Evolutionary conservation across 1,139 yeast genomes (phyloP).

Genomic region (Pichia norvegensis): DNA sequence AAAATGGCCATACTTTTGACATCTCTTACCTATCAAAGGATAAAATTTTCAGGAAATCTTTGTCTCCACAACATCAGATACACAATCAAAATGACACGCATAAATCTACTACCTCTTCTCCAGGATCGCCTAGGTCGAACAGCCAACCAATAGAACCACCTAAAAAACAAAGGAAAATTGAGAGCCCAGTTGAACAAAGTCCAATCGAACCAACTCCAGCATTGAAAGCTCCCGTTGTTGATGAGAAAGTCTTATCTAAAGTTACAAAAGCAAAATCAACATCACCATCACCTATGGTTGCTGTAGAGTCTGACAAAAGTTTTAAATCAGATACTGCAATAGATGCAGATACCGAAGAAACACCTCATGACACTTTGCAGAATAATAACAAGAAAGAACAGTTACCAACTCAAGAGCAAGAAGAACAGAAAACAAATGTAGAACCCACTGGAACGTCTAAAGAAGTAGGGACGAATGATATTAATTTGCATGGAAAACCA

Average conservation of each 20-base stretch:
- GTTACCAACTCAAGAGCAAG: not conserved
- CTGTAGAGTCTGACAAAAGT: not conserved
- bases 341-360: not conserved
- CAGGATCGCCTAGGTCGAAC: conserved; percentile 3
- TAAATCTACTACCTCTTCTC: not conserved
- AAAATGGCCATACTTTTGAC: conserved; percentile 33
- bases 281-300: not conserved
- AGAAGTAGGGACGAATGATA: not conserved
- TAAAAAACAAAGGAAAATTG: conserved; percentile 5
- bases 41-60: conserved; percentile 23
- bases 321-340: not conserved
- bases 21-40: conserved; percentile 27
- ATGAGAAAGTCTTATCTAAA: not conserved
- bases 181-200: not conserved
- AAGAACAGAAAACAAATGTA: not conserved
- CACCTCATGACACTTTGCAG: not conserved
- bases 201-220: not conserved
- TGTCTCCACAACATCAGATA: conserved; percentile 19
- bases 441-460: not conserved
- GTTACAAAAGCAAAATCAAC: not conserved
- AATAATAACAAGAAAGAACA: not conserved
- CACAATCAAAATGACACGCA: conserved; percentile 7
- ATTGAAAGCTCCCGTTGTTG: not conserved
- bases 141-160: conserved; percentile 6
- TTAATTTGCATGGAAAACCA: not conserved